Evolutionary conservation across 1,284 basidiomycete species (phyloP), one percentile per base, ranked within the genome.

Genomic region (Ustanciosporium gigantosporum): DNA sequence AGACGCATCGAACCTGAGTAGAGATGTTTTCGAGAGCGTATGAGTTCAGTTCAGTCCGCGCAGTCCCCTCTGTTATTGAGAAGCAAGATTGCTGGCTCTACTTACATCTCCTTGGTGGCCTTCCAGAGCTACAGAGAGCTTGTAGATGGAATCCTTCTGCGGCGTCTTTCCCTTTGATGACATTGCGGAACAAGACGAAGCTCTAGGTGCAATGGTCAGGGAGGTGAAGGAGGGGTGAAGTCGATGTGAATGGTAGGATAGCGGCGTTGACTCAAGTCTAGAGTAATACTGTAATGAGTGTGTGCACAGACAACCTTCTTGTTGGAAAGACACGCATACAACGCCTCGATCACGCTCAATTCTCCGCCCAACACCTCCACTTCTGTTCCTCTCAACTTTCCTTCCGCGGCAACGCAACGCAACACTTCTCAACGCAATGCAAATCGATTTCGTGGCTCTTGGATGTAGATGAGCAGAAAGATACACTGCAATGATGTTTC

Each of bases 101-200:
- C 61, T 48, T 34, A 68, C 74, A 39, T 76, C 74, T 4, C 55
- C 60, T 22, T 45, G 35, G 46, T 76, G 74, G 31, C 65, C 66
- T 19, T 62, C 42, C 13, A 74, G 46, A 36, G 61, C 57, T 14
- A 58, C 59, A 14, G 70, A 66, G 6, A 76, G 55, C 47, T 59
- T 59, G 55, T 59, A 65, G 14, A 19, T 9, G 11, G 27, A n/a
- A 9, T 9, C 27, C 27, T n/a, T 9, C 27, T 11, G 27, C 27
- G n/a, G 11, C 27, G 27, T 29, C 27, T 29, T 29, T 9, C 27
- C n/a, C 11, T 9, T 9, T 29, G 27, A 14, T 31, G 44, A 29
- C 52, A 57, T 62, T 24, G 27, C 27, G 9, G 27, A 29, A n/a
- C 9, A 11, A 29, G 11, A n/a, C 27, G 27, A 9, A 29, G n/a